Conservation (phyloP, 345 rosid genomes). For the Pseudoturritis turrita region DNA sequence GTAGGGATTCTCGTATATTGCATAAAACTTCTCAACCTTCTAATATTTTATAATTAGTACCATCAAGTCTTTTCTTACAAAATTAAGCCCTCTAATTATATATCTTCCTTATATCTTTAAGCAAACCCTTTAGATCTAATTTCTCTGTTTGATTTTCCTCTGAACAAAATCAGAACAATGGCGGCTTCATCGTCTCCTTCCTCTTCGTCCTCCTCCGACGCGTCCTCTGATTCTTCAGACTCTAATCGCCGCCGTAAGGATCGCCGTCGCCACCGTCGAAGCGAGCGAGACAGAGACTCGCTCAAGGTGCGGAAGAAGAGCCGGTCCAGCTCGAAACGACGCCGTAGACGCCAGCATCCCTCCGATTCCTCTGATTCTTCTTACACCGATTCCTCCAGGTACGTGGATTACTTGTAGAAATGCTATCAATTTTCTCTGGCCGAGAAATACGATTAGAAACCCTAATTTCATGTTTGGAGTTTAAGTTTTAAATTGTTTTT, state of each 20-base stretch:
- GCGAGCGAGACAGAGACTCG: slow-evolving; percentile 45
- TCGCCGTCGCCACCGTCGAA: slow-evolving; percentile 37
- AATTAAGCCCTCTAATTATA: not conserved
- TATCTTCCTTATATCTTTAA: not conserved
- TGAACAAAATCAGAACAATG: slow-evolving; percentile 49
- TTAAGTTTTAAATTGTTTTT: not conserved
- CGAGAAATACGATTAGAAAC: not conserved
- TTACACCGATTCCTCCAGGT: slow-evolving; percentile 69
- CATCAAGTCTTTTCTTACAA: not conserved
- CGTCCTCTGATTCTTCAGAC: slow-evolving; percentile 50
- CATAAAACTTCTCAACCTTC: not conserved
- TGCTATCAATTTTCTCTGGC: not conserved
- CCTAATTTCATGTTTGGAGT: not conserved
- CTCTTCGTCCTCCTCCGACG: slow-evolving; percentile 37
- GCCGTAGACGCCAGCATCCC: slow-evolving; percentile 47
- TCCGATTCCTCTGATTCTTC: slow-evolving; percentile 50
- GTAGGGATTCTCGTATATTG: not conserved
- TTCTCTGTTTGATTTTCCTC: slow-evolving; percentile 1
- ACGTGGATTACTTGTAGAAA: not conserved
- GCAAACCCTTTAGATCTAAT: slow-evolving; percentile 21
- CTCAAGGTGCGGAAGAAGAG: slow-evolving; percentile 73
- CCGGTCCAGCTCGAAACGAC: slow-evolving; percentile 50
- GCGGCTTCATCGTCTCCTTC: slow-evolving; percentile 62
- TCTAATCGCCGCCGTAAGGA: slow-evolving; percentile 49
- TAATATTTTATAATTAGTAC: not conserved